phyloP scores from a whole-genome alignment of 2,329 filamentous ascomycete species.

The Alternaria viburni region DNA sequence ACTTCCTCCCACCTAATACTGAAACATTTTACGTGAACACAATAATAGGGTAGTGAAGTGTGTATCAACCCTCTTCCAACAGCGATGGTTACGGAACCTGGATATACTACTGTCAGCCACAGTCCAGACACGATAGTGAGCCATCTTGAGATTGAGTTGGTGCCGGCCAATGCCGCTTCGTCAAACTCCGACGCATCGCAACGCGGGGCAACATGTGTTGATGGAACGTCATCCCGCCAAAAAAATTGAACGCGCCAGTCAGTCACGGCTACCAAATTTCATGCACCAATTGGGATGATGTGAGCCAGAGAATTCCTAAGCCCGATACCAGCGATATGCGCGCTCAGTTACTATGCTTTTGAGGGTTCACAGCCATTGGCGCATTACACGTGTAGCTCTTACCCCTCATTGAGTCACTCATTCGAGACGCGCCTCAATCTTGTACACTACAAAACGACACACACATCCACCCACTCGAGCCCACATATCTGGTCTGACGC shows the following conservation, averaged over 20 bases:
- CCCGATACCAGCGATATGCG: neutral
- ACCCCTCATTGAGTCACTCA: conserved; percentile 38
- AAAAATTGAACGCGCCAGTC: neutral
- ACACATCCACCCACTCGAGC: conserved; percentile 24
- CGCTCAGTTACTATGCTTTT: neutral
- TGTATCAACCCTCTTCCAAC: neutral
- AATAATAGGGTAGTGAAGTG: neutral
- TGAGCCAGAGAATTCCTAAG: neutral
- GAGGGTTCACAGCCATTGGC: conserved; percentile 26
- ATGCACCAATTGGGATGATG: neutral
- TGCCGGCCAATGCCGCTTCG: neutral
- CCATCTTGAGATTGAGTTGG: neutral
- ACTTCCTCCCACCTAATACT: neutral
- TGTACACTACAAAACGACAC: conserved; percentile 43
- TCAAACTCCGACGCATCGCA: neutral
- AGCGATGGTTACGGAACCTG: neutral
- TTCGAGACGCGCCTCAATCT: conserved; percentile 17
- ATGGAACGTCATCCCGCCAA: conserved; percentile 3
- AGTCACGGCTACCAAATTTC: neutral
- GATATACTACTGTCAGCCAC: neutral
- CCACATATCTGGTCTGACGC: conserved; percentile 24
- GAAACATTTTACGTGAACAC: neutral
- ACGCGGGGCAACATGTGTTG: neutral
- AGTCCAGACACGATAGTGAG: neutral
- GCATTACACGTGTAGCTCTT: conserved; percentile 25